phyloP scores from a whole-genome alignment of 176 grass and related monocot species.

The Urochloa ruziziensis region DNA sequence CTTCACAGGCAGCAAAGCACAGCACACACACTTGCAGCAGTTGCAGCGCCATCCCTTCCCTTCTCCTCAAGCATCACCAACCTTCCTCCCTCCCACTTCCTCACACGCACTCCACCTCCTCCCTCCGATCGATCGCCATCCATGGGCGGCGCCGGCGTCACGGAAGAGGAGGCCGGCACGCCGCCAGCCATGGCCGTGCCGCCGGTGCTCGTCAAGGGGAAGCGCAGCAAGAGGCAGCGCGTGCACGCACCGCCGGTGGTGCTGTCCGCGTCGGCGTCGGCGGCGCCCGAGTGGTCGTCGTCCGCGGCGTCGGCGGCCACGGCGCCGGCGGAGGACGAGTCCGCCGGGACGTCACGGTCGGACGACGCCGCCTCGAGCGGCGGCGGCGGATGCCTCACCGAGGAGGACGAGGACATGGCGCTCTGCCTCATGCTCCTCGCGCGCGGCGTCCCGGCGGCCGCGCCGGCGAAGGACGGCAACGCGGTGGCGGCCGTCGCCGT shows the following conservation, averaged over 20 bases:
- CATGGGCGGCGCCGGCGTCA: constrained; percentile 38
- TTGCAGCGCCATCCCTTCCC: constrained; percentile 23
- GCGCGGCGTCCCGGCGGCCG: constrained; percentile 18
- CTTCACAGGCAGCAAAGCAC: constrained; percentile 4
- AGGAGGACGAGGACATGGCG: constrained; percentile 87
- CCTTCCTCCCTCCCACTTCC: constrained; percentile 4
- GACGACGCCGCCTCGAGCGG: constrained; percentile 16
- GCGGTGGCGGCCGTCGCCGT: not conserved
- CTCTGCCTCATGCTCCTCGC: constrained; percentile 77
- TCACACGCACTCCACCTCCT: constrained; percentile 6
- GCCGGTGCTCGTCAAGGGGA: constrained; percentile 54
- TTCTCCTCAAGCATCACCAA: constrained; percentile 34
- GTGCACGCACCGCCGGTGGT: constrained; percentile 8
- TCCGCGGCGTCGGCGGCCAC: not conserved
- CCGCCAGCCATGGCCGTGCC: not conserved
- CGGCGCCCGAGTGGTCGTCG: constrained; percentile 8
- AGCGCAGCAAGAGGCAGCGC: constrained; percentile 73
- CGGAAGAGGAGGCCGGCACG: constrained; percentile 35
- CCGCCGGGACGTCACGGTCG: constrained; percentile 33
- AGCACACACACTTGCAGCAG: not conserved
- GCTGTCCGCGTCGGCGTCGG: not conserved
- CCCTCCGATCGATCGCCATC: too few relatives aligned
- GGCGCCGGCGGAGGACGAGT: not conserved
- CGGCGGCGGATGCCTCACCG: constrained; percentile 21
- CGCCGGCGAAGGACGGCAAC: not conserved